phyloP scores from a whole-genome alignment of 169 alveolate species.

The Eimeria falciformis region DNA sequence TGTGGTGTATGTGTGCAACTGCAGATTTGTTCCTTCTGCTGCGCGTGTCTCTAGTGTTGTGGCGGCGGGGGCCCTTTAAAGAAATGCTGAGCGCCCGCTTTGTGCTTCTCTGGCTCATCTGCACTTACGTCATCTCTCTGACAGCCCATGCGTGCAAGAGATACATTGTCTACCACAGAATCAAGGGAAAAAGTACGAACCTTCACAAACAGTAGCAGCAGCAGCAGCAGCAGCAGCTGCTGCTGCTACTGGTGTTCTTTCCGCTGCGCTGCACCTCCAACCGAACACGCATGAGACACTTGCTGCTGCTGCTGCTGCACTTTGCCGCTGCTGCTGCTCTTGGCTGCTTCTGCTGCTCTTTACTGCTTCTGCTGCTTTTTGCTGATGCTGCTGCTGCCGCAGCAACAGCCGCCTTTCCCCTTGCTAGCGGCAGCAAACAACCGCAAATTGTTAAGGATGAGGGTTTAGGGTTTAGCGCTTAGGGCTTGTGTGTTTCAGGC shows the following conservation, averaged over 20 bases:
- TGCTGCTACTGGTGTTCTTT: too few relatives aligned
- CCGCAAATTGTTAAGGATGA: too few relatives aligned
- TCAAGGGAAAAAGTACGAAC: constrained; percentile 20
- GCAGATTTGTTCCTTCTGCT: constrained; percentile 69
- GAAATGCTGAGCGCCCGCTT: constrained; percentile 57
- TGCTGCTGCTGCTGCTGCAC: background rate
- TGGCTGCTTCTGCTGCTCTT: background rate
- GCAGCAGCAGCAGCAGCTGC: too few relatives aligned
- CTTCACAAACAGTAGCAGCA: too few relatives aligned
- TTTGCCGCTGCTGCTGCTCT: background rate
- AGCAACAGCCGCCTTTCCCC: background rate
- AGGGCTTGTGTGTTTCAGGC: constrained; percentile 34
- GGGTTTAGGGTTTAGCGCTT: constrained; percentile 30
- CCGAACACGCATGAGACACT: too few relatives aligned
- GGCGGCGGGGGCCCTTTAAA: constrained; percentile 27
- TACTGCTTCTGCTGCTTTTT: background rate
- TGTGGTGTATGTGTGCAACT: background rate
- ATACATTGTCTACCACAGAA: constrained; percentile 58
- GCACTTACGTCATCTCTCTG: constrained; percentile 49
- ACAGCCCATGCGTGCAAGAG: constrained; percentile 48
- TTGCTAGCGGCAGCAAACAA: too few relatives aligned
- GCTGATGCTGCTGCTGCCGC: background rate
- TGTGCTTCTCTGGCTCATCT: constrained; percentile 49
- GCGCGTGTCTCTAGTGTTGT: constrained; percentile 61
- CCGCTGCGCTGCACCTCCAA: too few relatives aligned